Conservation (phyloP, 306 rosid genomes). For the Rosa chinensis region DNA sequence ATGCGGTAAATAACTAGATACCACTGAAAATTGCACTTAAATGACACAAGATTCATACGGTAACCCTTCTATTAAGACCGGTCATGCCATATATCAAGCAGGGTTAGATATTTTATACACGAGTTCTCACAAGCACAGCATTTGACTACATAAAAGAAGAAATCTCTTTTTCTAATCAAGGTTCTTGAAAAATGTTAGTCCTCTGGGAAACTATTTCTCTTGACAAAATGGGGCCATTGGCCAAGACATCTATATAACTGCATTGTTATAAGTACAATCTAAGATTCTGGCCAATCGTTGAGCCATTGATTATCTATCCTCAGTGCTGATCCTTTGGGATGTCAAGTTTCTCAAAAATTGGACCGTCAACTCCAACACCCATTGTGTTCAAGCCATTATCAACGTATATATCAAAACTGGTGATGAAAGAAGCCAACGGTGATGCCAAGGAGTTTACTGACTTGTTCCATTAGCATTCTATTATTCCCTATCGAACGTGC, state of each 20-base stretch:
- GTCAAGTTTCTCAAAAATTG: constrained; percentile 40
- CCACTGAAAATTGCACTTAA: too few relatives aligned
- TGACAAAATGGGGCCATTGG: constrained; percentile 3
- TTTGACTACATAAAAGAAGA: background rate
- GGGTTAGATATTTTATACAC: background rate
- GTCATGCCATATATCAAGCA: background rate
- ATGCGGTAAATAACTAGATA: background rate
- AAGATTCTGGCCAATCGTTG: background rate
- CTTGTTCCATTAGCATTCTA: background rate
- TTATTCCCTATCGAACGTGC: background rate
- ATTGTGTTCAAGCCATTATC: constrained; percentile 89
- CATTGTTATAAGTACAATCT: background rate
- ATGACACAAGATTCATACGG: too few relatives aligned
- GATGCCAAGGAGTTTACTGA: constrained; percentile 46
- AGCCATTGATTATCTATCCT: background rate
- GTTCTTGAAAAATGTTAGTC: background rate
- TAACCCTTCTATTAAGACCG: too few relatives aligned
- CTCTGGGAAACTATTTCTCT: background rate
- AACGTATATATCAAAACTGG: constrained; percentile 68
- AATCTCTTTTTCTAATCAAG: too few relatives aligned
- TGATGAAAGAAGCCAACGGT: constrained; percentile 81
- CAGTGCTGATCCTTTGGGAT: constrained; percentile 45
- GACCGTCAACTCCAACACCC: constrained; percentile 90
- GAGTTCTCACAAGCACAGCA: background rate
- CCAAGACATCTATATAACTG: background rate